Conservation (phyloP, 2,329 filamentous ascomycete genomes). For the Fusarium globosum region DNA sequence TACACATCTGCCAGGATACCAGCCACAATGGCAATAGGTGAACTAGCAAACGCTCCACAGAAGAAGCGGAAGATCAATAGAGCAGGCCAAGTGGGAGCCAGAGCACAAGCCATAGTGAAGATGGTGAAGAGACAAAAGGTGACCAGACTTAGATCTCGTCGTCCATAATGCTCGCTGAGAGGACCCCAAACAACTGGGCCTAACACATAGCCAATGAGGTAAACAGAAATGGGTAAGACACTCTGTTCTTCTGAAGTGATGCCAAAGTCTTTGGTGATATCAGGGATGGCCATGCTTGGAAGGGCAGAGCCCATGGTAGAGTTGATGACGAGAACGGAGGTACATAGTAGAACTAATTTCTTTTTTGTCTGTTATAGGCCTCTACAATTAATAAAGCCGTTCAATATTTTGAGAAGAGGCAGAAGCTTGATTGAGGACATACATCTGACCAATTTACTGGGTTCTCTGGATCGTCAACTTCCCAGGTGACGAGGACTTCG, state of each 20-base stretch:
- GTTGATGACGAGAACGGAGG: slow-evolving; percentile 72
- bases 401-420: neutral
- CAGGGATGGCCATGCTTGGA: slow-evolving; percentile 70
- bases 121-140: slow-evolving; percentile 62
- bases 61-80: slow-evolving; percentile 67
- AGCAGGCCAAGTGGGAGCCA: slow-evolving; percentile 63
- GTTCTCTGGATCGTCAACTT: slow-evolving; percentile 61
- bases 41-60: slow-evolving; percentile 64
- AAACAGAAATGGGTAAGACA: slow-evolving; percentile 71
- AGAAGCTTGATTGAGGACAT: slow-evolving; percentile 18
- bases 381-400: neutral
- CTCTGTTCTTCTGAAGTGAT: slow-evolving; percentile 59
- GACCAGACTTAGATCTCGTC: slow-evolving; percentile 58
- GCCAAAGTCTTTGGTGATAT: slow-evolving; percentile 67
- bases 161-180: slow-evolving; percentile 72
- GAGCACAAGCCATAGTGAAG: slow-evolving; percentile 66
- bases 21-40: slow-evolving; percentile 70
- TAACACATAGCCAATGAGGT: slow-evolving; percentile 72
- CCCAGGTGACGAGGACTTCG: slow-evolving; percentile 58
- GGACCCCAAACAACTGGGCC: slow-evolving; percentile 73
- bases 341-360: slow-evolving; percentile 62
- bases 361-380: slow-evolving; percentile 61
- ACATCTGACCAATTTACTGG: slow-evolving; percentile 63
- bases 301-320: slow-evolving; percentile 74
- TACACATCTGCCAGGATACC: slow-evolving; percentile 76